Percentiles rank a stretch among this genome's conserved stretches.
Evolutionary conservation across 352 stramenopile genomes (phyloP).

Genomic region (Phytophthora pisi): DNA sequence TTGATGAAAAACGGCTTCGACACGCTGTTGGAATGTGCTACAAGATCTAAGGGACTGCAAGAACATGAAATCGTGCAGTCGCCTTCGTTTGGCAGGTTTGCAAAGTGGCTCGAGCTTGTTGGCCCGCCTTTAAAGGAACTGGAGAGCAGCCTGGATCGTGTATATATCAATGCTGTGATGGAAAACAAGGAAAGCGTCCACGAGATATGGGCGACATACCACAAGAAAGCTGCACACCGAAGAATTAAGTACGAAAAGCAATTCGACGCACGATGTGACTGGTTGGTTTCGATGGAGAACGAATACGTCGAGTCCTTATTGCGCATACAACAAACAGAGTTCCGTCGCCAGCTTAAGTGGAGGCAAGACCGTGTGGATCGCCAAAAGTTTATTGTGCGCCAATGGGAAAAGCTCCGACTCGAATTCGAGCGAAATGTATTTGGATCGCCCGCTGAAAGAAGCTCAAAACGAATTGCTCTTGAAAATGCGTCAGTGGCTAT

Average conservation of each 20-base stretch:
- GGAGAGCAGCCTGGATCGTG: conserved; percentile 62
- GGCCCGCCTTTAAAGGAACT: conserved; percentile 69
- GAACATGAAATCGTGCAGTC: conserved; percentile 20
- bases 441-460: neutral
- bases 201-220: conserved; percentile 51
- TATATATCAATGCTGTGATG: conserved; percentile 61
- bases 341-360: conserved; percentile 68
- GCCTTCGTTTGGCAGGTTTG: conserved; percentile 50
- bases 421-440: conserved; percentile 26
- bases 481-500: neutral
- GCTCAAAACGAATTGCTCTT: neutral
- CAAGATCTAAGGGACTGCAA: conserved; percentile 9
- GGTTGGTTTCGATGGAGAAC: conserved; percentile 46
- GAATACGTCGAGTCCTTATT: conserved; percentile 46
- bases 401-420: conserved; percentile 52
- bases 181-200: conserved; percentile 60
- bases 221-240: conserved; percentile 44
- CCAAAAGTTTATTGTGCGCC: conserved; percentile 64
- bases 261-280: conserved; percentile 47
- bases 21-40: conserved; percentile 45
- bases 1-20: conserved; percentile 85
- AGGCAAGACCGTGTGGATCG: conserved; percentile 66
- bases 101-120: conserved; percentile 73
- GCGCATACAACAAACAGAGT: conserved; percentile 52
- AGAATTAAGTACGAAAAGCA: conserved; percentile 52